These are phyloP conservation scores for Acmispon strigosus DNA, from an alignment of 306 rosid species.

Conservation along the genomic window DNA sequence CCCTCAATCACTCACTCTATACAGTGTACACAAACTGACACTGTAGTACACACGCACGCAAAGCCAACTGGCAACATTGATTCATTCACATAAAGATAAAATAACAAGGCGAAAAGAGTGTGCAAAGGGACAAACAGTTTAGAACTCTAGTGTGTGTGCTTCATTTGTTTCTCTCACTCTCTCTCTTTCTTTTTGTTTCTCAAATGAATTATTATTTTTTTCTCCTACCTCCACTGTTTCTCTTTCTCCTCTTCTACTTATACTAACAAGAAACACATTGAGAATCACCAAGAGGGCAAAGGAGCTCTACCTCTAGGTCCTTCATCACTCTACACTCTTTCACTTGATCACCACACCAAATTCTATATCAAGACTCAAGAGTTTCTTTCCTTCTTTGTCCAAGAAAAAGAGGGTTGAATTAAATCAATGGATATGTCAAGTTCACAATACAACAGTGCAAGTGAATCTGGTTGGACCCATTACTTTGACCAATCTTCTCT, in stretches of 20 bases:
- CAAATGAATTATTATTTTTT: constrained; percentile 14
- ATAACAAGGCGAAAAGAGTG: constrained; percentile 55
- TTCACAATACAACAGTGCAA: constrained; percentile 58
- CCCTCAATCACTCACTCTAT: constrained; percentile 17
- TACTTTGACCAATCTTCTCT: constrained; percentile 64
- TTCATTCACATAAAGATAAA: constrained; percentile 57
- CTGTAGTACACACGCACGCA: constrained; percentile 38
- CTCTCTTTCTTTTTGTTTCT: background rate
- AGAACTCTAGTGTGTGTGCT: constrained; percentile 55
- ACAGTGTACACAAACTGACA: constrained; percentile 25
- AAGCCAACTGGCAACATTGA: constrained; percentile 89
- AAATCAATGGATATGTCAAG: constrained; percentile 52
- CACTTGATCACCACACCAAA: background rate
- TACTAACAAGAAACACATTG: constrained; percentile 21
- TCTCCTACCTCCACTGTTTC: constrained; percentile 15
- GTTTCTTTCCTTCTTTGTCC: background rate
- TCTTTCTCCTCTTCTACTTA: constrained; percentile 41
- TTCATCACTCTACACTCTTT: constrained; percentile 1
- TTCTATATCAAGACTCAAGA: background rate
- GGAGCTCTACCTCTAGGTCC: constrained; percentile 7
- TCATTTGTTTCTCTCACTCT: constrained; percentile 37
- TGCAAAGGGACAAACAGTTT: constrained; percentile 60
- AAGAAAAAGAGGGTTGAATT: background rate
- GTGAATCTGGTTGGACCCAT: constrained; percentile 95
- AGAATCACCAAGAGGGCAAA: constrained; percentile 8